Conservation (phyloP, 371 early-diverging fungal genomes). For the Saksenaea vasiformis region DNA sequence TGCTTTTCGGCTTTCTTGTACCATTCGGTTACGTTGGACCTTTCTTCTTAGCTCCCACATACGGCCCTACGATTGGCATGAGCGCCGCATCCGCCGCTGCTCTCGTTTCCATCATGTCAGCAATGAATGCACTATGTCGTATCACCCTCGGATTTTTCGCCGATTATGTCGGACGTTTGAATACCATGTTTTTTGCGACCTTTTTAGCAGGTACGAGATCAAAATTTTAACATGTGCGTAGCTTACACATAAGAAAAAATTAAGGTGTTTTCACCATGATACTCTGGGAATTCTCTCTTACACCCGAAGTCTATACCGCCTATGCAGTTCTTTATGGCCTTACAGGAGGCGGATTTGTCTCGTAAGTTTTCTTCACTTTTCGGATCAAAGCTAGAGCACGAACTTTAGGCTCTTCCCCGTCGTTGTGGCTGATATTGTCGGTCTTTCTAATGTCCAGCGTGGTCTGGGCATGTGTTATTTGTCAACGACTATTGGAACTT, state of each 20-base stretch:
- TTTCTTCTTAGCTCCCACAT: slow-evolving; percentile 20
- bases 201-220: slow-evolving; percentile 31
- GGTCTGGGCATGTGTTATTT: slow-evolving; percentile 31
- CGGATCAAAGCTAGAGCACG: not conserved
- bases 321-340: slow-evolving; percentile 53
- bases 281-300: slow-evolving; percentile 69
- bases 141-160: slow-evolving; percentile 16
- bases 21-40: slow-evolving; percentile 3
- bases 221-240: not conserved
- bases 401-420: slow-evolving; percentile 36
- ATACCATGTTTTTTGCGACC: slow-evolving; percentile 35
- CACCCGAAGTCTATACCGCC: slow-evolving; percentile 16
- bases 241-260: not conserved
- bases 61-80: slow-evolving; percentile 10
- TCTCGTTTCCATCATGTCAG: slow-evolving; percentile 24
- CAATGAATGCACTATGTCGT: slow-evolving; percentile 19
- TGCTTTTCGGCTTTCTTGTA: not conserved
- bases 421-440: slow-evolving; percentile 51
- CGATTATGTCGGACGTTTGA: slow-evolving; percentile 15
- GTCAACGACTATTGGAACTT: slow-evolving; percentile 45
- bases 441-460: slow-evolving; percentile 36
- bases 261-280: slow-evolving; percentile 53
- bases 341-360: slow-evolving; percentile 56
- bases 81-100: slow-evolving; percentile 7
- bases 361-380: slow-evolving; percentile 4